Conservation (phyloP, 2,329 filamentous ascomycete genomes). For the Coniochaeta prunicola region DNA sequence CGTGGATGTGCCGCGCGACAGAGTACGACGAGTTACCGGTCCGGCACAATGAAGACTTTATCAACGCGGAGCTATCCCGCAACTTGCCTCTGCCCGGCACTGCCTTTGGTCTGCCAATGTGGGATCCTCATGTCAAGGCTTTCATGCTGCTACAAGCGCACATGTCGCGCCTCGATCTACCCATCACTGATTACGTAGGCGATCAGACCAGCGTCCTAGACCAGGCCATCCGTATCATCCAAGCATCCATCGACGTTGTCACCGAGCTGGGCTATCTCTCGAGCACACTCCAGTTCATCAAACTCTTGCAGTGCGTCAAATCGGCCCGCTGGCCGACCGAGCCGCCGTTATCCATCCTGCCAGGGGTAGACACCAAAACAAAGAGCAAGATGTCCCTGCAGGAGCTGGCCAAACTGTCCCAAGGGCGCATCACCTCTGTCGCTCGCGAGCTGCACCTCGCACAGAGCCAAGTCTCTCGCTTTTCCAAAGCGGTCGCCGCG, state of each 20-base stretch:
- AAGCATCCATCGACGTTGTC: conserved; percentile 89
- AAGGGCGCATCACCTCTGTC: conserved; percentile 31
- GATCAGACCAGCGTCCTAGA: conserved; percentile 87
- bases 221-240: conserved; percentile 93
- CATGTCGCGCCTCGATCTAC: conserved; percentile 86
- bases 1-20: conserved; percentile 87
- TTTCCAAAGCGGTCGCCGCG: conserved; percentile 51
- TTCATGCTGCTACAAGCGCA: conserved; percentile 92
- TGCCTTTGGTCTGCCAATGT: conserved; percentile 74
- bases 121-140: conserved; percentile 97
- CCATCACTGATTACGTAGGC: conserved; percentile 94
- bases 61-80: conserved; percentile 83
- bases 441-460: conserved; percentile 45
- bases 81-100: conserved; percentile 61
- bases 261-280: conserved; percentile 80
- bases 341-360: conserved; percentile 69
- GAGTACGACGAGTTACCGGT: conserved; percentile 98
- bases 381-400: conserved; percentile 34
- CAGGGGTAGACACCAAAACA: conserved; percentile 51
- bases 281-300: conserved; percentile 75
- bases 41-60: conserved; percentile 94
- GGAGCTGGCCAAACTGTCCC: conserved; percentile 29
- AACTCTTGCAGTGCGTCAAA: conserved; percentile 85
- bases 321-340: conserved; percentile 86
- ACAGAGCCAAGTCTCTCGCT: conserved; percentile 32